phyloP scores from a whole-genome alignment of 495 filamentous ascomycete species.

The Glonium stellatum region DNA sequence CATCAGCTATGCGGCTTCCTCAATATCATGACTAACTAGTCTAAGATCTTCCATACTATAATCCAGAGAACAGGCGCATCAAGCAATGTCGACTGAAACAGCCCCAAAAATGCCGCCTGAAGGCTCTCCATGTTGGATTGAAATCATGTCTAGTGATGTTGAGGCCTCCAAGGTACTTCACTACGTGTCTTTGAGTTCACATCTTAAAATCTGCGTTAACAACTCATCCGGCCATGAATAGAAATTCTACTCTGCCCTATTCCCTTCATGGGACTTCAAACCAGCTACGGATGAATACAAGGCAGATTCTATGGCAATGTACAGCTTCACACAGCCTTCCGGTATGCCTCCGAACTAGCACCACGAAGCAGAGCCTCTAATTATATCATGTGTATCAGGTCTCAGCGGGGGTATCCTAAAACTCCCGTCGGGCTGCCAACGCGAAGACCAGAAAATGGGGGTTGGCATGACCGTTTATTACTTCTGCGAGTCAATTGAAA shows the following conservation, averaged over 20 bases:
- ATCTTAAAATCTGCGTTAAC: neutral
- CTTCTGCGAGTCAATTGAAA: conserved; percentile 16
- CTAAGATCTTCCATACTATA: neutral
- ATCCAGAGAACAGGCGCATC: neutral
- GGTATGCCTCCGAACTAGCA: conserved; percentile 6
- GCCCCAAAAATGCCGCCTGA: neutral
- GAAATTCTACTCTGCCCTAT: conserved; percentile 23
- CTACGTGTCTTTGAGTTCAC: neutral
- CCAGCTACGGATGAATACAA: neutral
- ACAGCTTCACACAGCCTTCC: conserved; percentile 9
- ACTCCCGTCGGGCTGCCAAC: conserved; percentile 9
- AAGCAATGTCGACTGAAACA: neutral
- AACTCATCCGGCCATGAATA: neutral
- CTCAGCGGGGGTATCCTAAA: conserved; percentile 21
- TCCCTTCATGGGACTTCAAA: conserved; percentile 20
- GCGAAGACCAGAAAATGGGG: conserved; percentile 16
- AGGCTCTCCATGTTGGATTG: conserved; percentile 21
- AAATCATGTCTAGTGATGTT: conserved; percentile 15
- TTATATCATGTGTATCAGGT: neutral
- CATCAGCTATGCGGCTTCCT: no score
- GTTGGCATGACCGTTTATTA: conserved; percentile 18
- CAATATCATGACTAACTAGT: neutral
- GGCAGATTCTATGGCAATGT: conserved; percentile 1
- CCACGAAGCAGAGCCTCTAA: neutral
- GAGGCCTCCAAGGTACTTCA: conserved; percentile 13